Conservation (phyloP, 768 basidiomycete genomes). For the Hygrocybe coccinea region DNA sequence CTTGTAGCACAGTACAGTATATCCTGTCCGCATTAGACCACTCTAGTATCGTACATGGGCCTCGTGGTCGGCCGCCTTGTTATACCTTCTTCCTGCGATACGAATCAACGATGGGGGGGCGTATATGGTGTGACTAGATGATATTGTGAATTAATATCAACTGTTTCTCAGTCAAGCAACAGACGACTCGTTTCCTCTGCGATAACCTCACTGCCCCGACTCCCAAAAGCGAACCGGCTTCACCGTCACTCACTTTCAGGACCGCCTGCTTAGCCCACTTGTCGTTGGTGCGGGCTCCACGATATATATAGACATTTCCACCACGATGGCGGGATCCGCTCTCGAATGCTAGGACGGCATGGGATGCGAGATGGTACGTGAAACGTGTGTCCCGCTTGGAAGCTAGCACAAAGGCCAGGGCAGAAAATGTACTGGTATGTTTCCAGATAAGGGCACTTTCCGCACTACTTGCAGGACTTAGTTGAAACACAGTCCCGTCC, state of each 20-base stretch:
- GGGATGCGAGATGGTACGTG: constrained; percentile 61
- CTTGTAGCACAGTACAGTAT: constrained; percentile 9
- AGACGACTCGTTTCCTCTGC: constrained; percentile 39
- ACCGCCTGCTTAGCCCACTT: constrained; percentile 77
- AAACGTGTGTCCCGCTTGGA: constrained; percentile 89
- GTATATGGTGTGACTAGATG: constrained; percentile 3
- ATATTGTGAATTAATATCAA: constrained; percentile 49
- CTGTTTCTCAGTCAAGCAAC: constrained; percentile 75
- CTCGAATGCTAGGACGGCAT: constrained; percentile 78
- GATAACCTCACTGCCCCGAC: constrained; percentile 48
- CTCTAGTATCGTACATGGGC: constrained; percentile 8
- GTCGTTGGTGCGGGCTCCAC: constrained; percentile 45
- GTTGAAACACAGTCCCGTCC: constrained; percentile 62
- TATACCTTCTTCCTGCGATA: neutral
- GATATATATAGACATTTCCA: constrained; percentile 86
- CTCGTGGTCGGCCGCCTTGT: constrained; percentile 5
- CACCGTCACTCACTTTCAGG: constrained; percentile 65
- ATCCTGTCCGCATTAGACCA: constrained; percentile 1
- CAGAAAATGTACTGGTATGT: constrained; percentile 81
- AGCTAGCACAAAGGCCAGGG: constrained; percentile 88
- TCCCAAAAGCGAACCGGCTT: constrained; percentile 72
- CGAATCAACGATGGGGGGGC: neutral
- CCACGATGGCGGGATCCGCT: constrained; percentile 61
- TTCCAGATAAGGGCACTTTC: constrained; percentile 46
- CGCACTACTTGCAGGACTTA: constrained; percentile 32